phyloP scores from a whole-genome alignment of 352 stramenopile species.

The Globisporangium abappressorium region DNA sequence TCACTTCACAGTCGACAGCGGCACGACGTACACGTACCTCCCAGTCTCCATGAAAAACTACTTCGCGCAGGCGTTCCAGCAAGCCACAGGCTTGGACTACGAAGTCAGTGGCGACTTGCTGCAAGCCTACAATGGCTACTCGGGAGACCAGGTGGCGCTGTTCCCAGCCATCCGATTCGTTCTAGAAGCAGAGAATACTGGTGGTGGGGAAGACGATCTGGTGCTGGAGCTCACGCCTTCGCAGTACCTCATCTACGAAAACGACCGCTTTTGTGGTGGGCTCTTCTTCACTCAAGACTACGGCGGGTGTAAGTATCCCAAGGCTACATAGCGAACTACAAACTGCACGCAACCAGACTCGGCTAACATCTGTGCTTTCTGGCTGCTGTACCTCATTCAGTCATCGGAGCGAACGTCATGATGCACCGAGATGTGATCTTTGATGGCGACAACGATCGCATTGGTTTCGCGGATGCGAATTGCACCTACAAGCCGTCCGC shows the following conservation, averaged over 20 bases:
- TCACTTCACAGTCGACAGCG: conserved; percentile 41
- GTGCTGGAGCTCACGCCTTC: conserved; percentile 25
- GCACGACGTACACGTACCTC: conserved; percentile 38
- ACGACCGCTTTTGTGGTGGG: conserved; percentile 27
- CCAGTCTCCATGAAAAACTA: conserved; percentile 18
- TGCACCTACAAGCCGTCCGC: conserved; percentile 16
- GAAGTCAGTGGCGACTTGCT: neutral
- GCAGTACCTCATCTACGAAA: conserved; percentile 37
- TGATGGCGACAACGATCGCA: conserved; percentile 31
- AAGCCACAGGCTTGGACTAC: conserved; percentile 19
- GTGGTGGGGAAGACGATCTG: conserved; percentile 17
- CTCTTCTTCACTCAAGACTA: conserved; percentile 36
- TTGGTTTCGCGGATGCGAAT: conserved; percentile 44
- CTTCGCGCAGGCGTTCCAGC: conserved; percentile 32
- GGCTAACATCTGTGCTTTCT: neutral
- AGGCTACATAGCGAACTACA: too few species aligned
- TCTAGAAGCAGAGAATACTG: conserved; percentile 22
- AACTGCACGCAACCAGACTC: neutral
- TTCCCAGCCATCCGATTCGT: conserved; percentile 40
- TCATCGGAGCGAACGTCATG: conserved; percentile 48
- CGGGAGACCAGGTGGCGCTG: conserved; percentile 20
- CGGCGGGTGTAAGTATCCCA: conserved; percentile 28
- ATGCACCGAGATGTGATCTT: conserved; percentile 50
- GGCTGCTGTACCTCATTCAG: neutral
- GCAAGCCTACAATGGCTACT: conserved; percentile 21